phyloP scores from a whole-genome alignment of 2,329 filamentous ascomycete species.

The Penicillium sp. region DNA sequence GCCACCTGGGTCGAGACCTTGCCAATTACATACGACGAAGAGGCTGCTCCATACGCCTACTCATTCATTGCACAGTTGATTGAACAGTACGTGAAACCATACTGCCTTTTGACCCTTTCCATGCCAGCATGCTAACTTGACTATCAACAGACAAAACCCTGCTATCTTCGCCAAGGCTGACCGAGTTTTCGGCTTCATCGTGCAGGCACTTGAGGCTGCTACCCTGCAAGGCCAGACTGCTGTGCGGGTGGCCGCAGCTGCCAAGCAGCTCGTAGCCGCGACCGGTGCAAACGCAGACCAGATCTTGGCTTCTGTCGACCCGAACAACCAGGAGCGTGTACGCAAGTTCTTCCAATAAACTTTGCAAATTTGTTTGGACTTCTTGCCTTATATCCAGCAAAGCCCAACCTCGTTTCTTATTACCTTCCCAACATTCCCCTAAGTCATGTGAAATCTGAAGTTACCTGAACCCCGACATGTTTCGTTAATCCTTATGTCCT shows the following conservation, averaged over 20 bases:
- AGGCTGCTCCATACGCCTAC: conserved; percentile 95
- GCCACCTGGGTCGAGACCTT: conserved; percentile 88
- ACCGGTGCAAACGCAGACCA: conserved; percentile 75
- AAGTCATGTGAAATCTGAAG: conserved; percentile 27
- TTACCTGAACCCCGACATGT: conserved; percentile 23
- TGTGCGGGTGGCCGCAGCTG: conserved; percentile 71
- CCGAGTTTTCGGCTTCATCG: conserved; percentile 82
- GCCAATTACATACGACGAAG: conserved; percentile 91
- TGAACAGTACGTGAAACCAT: conserved; percentile 72
- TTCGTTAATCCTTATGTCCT: conserved; percentile 18
- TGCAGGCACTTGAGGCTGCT: conserved; percentile 85
- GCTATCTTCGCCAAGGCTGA: conserved; percentile 74
- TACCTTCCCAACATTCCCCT: conserved; percentile 21
- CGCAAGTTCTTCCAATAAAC: conserved; percentile 74
- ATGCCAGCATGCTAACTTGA: conserved; percentile 13
- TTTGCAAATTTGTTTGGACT: conserved; percentile 9
- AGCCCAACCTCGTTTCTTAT: conserved; percentile 11
- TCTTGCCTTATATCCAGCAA: conserved; percentile 24
- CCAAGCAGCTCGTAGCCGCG: conserved; percentile 73
- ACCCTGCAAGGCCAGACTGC: conserved; percentile 84
- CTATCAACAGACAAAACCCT: conserved; percentile 71
- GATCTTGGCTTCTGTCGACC: conserved; percentile 72
- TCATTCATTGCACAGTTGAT: conserved; percentile 89
- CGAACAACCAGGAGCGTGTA: conserved; percentile 78
- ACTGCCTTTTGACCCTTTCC: neutral